These are phyloP conservation scores for Cladosporium sphaerospermum DNA, from an alignment of 2,329 filamentous ascomycete species.

Conservation along the genomic window DNA sequence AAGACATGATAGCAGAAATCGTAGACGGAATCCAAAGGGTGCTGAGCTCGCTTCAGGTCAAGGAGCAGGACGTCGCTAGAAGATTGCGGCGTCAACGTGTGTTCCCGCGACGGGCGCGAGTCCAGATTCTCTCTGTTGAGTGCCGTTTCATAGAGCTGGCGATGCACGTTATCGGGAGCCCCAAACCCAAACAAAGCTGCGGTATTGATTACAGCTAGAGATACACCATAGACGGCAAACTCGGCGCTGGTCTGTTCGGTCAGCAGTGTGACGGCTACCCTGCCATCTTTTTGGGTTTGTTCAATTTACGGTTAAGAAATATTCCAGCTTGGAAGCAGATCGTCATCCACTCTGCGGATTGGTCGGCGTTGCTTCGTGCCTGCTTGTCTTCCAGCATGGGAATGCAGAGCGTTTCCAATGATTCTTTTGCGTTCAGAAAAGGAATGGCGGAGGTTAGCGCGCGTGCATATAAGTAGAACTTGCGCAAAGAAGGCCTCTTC, in stretches of 20 bases:
- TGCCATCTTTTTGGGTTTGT: conserved; percentile 40
- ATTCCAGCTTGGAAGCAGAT: conserved; percentile 54
- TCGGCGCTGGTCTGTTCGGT: conserved; percentile 49
- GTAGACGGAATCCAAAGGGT: conserved; percentile 8
- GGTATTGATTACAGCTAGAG: conserved; percentile 53
- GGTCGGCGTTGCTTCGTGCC: conserved; percentile 27
- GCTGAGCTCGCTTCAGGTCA: background rate
- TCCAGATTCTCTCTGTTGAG: conserved; percentile 16
- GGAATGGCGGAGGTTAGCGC: conserved; percentile 62
- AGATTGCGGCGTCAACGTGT: no score
- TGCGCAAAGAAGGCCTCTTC: conserved; percentile 63
- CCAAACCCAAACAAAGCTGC: conserved; percentile 51
- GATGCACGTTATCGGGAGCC: conserved; percentile 42
- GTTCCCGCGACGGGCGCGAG: conserved; percentile 8
- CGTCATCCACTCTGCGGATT: conserved; percentile 45
- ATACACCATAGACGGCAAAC: conserved; percentile 41
- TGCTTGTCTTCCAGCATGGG: conserved; percentile 38
- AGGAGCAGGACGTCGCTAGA: background rate
- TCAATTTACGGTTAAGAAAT: conserved; percentile 50
- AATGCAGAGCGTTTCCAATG: conserved; percentile 61
- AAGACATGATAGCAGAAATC: conserved; percentile 7
- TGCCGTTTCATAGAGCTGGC: conserved; percentile 28
- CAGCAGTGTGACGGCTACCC: conserved; percentile 49
- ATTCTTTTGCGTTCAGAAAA: conserved; percentile 63
- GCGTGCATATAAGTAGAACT: conserved; percentile 67